Base-by-base conservation (phyloP, 495 filamentous ascomycete species). In the Xylaria scruposa region DNA sequence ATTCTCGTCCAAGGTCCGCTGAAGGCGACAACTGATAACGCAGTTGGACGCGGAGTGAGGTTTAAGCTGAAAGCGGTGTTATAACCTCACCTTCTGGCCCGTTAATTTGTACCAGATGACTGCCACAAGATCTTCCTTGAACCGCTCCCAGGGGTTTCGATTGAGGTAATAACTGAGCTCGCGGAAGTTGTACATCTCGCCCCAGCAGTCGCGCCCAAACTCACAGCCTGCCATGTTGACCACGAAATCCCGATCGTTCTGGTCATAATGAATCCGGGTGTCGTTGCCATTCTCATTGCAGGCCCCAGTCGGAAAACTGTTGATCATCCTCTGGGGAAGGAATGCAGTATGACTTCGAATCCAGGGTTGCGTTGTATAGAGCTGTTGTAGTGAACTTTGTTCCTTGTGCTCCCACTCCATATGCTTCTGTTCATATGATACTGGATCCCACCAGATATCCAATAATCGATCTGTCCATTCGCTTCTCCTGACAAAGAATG, bases 401-500 rank as follows among this genome's bases (percentile, higher is more conserved):
- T 99, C 96, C 77, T 98, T 98, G 83, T 98, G 97, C 77, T 96
- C 94, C 96, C 96, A 99, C 71, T 97, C 88, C 95, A 98, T 98
- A 77, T 99, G 96, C 81, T 94, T 95, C 83, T 98, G 97, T 82
- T 99, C 96, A 81, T 99, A 99, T 68, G 92, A 90, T 47, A 98
- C 94, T 0, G 96, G 96, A 76, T 99, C 96, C 97, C 97, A 99
- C 96, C 95, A 99, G 69, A 97, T 88, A 79, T 99, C 96, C 33
- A 99, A 87, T 8, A 99, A 78, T 21, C 94, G 92, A 76, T 98
- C 96, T 0, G 93, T 93, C 94, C 95, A 99, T 15, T 89, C 82
- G 72, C 91, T 91, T 17, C 97, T 89, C 31, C 89, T 88, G 40
- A 98, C 83, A 80, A 99, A 94, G 88, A 99, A 99, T 26, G 94